Base-by-base conservation (phyloP, 2,329 filamentous ascomycete species). In the Coleophoma crateriformis region DNA sequence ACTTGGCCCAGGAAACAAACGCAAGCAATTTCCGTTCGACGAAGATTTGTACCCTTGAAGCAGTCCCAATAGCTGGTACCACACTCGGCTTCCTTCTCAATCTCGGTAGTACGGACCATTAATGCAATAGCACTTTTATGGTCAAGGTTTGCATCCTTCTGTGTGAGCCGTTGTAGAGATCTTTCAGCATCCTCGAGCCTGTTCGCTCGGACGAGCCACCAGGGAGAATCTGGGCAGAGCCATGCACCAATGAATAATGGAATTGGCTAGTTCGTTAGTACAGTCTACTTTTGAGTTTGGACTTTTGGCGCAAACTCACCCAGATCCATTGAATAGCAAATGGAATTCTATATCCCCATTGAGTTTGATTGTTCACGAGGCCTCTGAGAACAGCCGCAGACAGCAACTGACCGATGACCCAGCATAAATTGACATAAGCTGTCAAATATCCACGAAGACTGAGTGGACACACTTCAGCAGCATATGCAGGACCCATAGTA, bases 1-100 rank as follows among this genome's bases (percentile, higher is more conserved):
- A 82, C 79, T 59, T 85, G 82, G 1, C 79, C 79, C 8, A 75
- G 72, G 27, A 53, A n/a, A 67, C 80, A 83, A 8, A 81, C 77
- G 47, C 70, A 67, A 2, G 71, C 70, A 32, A 79, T 76, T 56
- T 79, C 76, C 0, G 76, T 79, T 12, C 76, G 70, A 7, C 73
- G 67, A 13, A 71, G 58, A 50, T 74, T 75, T 38, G 67, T 63
- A 0, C 70, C 71, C 42, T 64, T 70, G 56, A 78, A 69, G 37
- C 74, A 75, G 50, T 77, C 74, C 34, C 60, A 17, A 50, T 77
- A 78, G 0, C 67, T 72, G 20, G 69, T 73, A 0, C 70, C 70
- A 11, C 20, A 6, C 1, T 66, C 63, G 19, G 19, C 19, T 0
- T 70, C 70, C 17, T 45, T 46, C 57, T 82, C 78, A 2, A 78